Percentiles rank a stretch among this genome's conserved stretches.
These are phyloP conservation scores for Rhizopogon hawkerae DNA, from an alignment of 1,284 basidiomycete species.

Conservation along the genomic window DNA sequence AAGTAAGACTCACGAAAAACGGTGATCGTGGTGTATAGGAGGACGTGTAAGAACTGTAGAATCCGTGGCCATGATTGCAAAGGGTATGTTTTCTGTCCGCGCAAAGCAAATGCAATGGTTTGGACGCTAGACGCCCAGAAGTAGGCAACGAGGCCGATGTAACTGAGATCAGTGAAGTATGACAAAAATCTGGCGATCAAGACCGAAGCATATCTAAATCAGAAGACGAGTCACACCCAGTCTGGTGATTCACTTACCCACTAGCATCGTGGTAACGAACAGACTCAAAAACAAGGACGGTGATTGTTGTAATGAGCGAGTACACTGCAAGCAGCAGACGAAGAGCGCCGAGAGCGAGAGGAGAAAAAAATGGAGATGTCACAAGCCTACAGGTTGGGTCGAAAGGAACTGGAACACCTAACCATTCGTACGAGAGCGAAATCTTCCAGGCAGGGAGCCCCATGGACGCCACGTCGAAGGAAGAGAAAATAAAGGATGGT, in stretches of 20 bases:
- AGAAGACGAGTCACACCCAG: constrained; percentile 6
- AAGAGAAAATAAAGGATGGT: background rate
- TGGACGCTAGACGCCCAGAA: constrained; percentile 54
- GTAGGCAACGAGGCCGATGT: constrained; percentile 54
- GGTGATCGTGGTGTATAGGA: constrained; percentile 45
- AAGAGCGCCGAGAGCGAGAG: constrained; percentile 34
- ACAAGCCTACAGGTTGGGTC: constrained; percentile 46
- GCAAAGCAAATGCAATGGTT: constrained; percentile 37
- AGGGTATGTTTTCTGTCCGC: constrained; percentile 34
- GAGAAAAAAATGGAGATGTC: constrained; percentile 50
- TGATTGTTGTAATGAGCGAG: constrained; percentile 38
- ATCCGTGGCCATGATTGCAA: constrained; percentile 50
- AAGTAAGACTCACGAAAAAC: constrained; percentile 46
- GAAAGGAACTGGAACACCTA: constrained; percentile 34
- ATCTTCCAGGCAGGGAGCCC: background rate
- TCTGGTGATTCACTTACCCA: constrained; percentile 23
- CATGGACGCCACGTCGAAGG: constrained; percentile 6
- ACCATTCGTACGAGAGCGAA: constrained; percentile 15
- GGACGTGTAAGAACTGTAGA: constrained; percentile 50
- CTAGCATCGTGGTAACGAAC: constrained; percentile 22
- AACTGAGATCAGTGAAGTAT: constrained; percentile 57
- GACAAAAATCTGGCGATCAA: constrained; percentile 42
- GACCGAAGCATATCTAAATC: background rate
- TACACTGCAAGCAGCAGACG: constrained; percentile 48
- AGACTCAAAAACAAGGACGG: constrained; percentile 35